These are phyloP conservation scores for Delonix regia DNA, from an alignment of 306 rosid species.

Conservation along the genomic window DNA sequence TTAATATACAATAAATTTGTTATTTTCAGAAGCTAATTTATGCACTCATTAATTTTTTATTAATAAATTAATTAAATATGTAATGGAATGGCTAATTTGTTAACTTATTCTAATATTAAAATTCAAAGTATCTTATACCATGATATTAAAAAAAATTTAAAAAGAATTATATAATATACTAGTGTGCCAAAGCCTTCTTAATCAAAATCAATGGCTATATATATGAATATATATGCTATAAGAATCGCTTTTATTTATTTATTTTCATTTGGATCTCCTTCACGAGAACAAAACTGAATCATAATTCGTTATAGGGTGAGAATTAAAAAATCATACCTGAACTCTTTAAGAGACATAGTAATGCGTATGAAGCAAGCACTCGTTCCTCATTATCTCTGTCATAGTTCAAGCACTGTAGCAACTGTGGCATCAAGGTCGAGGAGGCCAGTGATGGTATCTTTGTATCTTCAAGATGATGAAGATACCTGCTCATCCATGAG, in stretches of 20 bases:
- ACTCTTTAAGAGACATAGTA: constrained; percentile 54
- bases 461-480: constrained; percentile 49
- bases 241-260: background rate
- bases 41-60: too few species aligned
- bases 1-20: too few species aligned
- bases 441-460: constrained; percentile 48
- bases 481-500: constrained; percentile 72
- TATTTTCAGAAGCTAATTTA: too few species aligned
- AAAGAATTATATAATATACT: too few species aligned
- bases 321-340: constrained; percentile 53
- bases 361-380: constrained; percentile 80
- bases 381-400: constrained; percentile 73
- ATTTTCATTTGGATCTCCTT: background rate
- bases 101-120: too few species aligned
- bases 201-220: background rate
- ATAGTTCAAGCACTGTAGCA: constrained; percentile 55
- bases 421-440: constrained; percentile 59
- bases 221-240: background rate
- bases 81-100: too few species aligned
- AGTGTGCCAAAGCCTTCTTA: background rate
- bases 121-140: too few species aligned
- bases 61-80: too few species aligned
- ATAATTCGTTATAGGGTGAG: background rate
- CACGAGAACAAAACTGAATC: too few species aligned
- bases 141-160: too few species aligned